Evolutionary conservation across 169 alveolate genomes (phyloP).

Genomic region (Plasmodium gaboni): DNA sequence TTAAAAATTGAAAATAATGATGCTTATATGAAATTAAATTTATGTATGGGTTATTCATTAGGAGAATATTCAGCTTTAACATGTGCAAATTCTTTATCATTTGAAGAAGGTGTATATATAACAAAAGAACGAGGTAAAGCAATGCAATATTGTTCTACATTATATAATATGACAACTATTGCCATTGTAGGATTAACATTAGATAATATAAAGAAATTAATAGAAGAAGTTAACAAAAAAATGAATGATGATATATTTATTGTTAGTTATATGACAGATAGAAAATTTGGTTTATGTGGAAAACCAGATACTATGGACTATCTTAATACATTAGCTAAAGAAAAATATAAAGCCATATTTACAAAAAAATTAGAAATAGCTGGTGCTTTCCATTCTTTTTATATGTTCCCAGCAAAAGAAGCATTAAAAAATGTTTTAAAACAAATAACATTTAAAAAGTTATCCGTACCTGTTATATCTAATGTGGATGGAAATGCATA

Average conservation of each 20-base stretch:
- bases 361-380: conserved; percentile 75
- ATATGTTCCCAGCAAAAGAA: conserved; percentile 80
- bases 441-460: conserved; percentile 37
- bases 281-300: conserved; percentile 75
- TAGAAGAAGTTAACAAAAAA: conserved; percentile 52
- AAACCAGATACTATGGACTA: conserved; percentile 69
- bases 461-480: conserved; percentile 77
- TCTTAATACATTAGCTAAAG: conserved; percentile 66
- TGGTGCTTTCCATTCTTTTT: conserved; percentile 80
- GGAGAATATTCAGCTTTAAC: conserved; percentile 83
- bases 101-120: conserved; percentile 79
- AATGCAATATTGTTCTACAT: conserved; percentile 80
- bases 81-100: conserved; percentile 78
- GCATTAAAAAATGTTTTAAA: conserved; percentile 58
- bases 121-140: conserved; percentile 79
- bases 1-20: conserved; percentile 73
- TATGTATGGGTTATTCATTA: conserved; percentile 80
- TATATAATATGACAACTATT: conserved; percentile 63
- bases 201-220: conserved; percentile 64
- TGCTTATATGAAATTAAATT: conserved; percentile 29
- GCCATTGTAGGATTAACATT: conserved; percentile 79
- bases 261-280: conserved; percentile 75
- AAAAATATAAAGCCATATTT: conserved; percentile 66
- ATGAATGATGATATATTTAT: conserved; percentile 69
- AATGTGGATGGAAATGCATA: conserved; percentile 82